These are phyloP conservation scores for Fraxinus sp. DNA, from an alignment of 305 asterid species.

Conservation along the genomic window DNA sequence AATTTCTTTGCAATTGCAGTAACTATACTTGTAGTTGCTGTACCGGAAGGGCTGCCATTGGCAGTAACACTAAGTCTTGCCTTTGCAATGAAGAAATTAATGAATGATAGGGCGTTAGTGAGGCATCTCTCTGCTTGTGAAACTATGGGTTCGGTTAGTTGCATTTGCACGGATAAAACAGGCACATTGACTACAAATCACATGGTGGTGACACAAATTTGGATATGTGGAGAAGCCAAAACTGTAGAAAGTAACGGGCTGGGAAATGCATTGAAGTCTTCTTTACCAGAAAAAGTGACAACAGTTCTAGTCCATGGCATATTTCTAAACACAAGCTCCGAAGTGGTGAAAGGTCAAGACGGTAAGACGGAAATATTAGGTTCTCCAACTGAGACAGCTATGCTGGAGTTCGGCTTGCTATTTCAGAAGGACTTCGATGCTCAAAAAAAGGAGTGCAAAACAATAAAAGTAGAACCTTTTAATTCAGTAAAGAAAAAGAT, in stretches of 20 bases:
- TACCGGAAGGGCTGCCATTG: constrained; percentile 83
- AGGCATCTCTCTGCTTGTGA: constrained; percentile 82
- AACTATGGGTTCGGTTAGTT: constrained; percentile 84
- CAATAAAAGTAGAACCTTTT: constrained; percentile 69
- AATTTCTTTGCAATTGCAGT: constrained; percentile 76
- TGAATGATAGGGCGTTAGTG: constrained; percentile 67
- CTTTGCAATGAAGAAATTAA: constrained; percentile 81
- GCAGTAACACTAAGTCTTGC: constrained; percentile 87
- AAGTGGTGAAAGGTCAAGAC: constrained; percentile 53
- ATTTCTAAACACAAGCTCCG: constrained; percentile 66
- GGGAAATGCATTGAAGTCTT: constrained; percentile 29
- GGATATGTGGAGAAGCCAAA: constrained; percentile 62
- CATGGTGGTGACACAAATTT: constrained; percentile 66
- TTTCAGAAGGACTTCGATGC: constrained; percentile 42
- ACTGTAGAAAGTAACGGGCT: constrained; percentile 30
- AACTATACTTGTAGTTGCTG: constrained; percentile 84
- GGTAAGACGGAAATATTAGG: constrained; percentile 61
- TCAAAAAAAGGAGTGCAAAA: constrained; percentile 31
- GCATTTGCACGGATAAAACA: constrained; percentile 83
- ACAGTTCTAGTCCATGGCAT: constrained; percentile 45
- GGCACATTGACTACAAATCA: constrained; percentile 84
- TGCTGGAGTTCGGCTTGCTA: constrained; percentile 59
- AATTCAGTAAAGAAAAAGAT: constrained; percentile 77
- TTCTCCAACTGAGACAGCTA: constrained; percentile 81
- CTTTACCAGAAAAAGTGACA: constrained; percentile 36